Evolutionary conservation across 2,329 filamentous ascomycete genomes (phyloP).

Genomic region (Alternaria brassicicola): DNA sequence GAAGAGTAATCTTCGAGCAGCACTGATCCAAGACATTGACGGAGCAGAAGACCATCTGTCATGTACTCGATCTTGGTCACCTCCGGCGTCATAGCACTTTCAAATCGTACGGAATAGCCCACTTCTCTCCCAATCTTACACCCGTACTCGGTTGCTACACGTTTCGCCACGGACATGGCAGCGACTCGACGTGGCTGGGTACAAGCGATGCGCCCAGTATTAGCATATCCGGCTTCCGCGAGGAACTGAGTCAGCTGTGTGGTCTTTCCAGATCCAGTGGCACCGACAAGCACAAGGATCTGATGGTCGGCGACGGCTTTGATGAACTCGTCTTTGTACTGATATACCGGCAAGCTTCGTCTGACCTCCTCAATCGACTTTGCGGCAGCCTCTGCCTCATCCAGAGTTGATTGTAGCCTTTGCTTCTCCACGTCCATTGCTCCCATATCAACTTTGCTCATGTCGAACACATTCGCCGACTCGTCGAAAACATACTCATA

Average conservation of each 20-base stretch:
- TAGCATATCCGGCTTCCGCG: slow-evolving; percentile 65
- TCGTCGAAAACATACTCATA: slow-evolving; percentile 93
- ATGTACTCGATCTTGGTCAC: slow-evolving; percentile 94
- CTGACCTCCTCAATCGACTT: slow-evolving; percentile 88
- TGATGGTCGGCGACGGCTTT: slow-evolving; percentile 86
- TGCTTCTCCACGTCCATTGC: slow-evolving; percentile 80
- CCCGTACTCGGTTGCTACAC: slow-evolving; percentile 93
- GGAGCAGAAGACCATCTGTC: slow-evolving; percentile 94
- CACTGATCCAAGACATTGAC: slow-evolving; percentile 88
- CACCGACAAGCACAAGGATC: slow-evolving; percentile 88
- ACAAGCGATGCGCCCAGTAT: slow-evolving; percentile 81
- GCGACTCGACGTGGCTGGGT: slow-evolving; percentile 95
- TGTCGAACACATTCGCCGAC: slow-evolving; percentile 83
- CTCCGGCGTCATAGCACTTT: slow-evolving; percentile 81
- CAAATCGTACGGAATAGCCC: slow-evolving; percentile 93
- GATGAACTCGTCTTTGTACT: slow-evolving; percentile 85
- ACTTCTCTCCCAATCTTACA: slow-evolving; percentile 90
- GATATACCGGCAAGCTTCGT: slow-evolving; percentile 74
- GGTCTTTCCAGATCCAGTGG: slow-evolving; percentile 94
- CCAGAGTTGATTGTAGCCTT: slow-evolving; percentile 78
- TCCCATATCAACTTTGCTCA: slow-evolving; percentile 63
- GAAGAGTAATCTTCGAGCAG: slow-evolving; percentile 81
- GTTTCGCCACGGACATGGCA: slow-evolving; percentile 95
- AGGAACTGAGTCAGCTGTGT: slow-evolving; percentile 95
- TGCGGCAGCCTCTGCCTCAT: slow-evolving; percentile 87